These are phyloP conservation scores for Trichoderma hamatum DNA, from an alignment of 2,329 filamentous ascomycete species.

Conservation along the genomic window DNA sequence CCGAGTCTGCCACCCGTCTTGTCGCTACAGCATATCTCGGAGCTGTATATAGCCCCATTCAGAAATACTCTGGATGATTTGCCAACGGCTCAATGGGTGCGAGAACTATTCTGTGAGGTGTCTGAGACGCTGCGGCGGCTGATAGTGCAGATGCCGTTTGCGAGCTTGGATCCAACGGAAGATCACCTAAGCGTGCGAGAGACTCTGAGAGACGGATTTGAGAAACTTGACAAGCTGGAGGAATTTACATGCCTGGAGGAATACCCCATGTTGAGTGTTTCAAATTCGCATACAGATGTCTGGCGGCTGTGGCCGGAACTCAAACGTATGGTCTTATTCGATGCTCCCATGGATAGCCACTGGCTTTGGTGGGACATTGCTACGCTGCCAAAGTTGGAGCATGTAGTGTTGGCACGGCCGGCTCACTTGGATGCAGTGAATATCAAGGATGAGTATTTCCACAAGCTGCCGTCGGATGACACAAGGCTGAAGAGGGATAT, in stretches of 20 bases:
- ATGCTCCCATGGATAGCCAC: constrained; percentile 42
- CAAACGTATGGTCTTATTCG: constrained; percentile 48
- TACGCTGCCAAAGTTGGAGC: constrained; percentile 42
- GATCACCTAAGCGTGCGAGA: constrained; percentile 46
- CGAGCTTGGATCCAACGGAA: constrained; percentile 46
- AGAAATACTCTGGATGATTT: constrained; percentile 43
- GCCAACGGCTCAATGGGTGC: constrained; percentile 45
- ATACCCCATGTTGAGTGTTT: constrained; percentile 47
- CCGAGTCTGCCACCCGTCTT: constrained; percentile 37
- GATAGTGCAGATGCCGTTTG: constrained; percentile 53
- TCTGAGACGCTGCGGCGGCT: constrained; percentile 47
- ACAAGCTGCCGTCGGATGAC: constrained; percentile 37
- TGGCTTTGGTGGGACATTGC: constrained; percentile 47
- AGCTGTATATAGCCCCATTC: constrained; percentile 49
- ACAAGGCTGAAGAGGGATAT: constrained; percentile 35
- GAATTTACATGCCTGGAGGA: constrained; percentile 53
- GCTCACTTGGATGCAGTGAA: constrained; percentile 39
- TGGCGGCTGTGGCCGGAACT: constrained; percentile 51
- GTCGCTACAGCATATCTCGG: constrained; percentile 42
- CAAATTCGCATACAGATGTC: constrained; percentile 41
- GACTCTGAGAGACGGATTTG: constrained; percentile 50
- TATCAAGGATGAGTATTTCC: constrained; percentile 48
- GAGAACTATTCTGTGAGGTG: constrained; percentile 48
- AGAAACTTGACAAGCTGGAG: constrained; percentile 47
- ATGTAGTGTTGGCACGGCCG: constrained; percentile 48